Base-by-base conservation (phyloP, 306 rosid species). In the Glycine latifolia region DNA sequence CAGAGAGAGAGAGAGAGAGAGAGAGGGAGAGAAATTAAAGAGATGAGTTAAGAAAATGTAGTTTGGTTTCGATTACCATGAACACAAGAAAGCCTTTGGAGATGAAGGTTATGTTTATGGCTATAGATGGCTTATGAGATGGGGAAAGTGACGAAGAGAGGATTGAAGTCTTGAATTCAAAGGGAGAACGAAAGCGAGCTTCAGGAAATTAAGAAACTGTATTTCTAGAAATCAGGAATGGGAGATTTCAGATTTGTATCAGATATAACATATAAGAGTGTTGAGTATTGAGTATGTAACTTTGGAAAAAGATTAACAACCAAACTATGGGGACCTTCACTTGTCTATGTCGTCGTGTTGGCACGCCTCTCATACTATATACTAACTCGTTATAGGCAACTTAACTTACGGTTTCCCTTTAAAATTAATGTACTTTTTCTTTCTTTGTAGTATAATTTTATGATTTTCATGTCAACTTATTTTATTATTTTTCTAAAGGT, bases 311-410 rank as follows among this genome's bases (percentile, higher is more conserved):
- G 67, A 84, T 26, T 26, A 26, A 26, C 31, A 84, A 88, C 90
- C 90, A 86, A 77, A 82, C 87, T 4, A 50, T 81, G 81, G 88
- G 71, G 80, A 58, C 83, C 80, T 88, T 79, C 53, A 73, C 85
- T 88, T 56, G 81, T 90, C 77, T 73, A 85, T 85, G 80, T 90
- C 91, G 91, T 91, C 97, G 95, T 94, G 97, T 83, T 84, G 77
- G 97, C 94, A 92, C 97, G 97, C 94, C 47, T 88, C 67, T 41
- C 61, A 1, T 14, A 4, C 26, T 11, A 17, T 37, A 41, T 41
- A 26, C 31, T 26, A 26, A 26, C 31, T 26, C 1, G 31, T 26
- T 26, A 26, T 26, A 26, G 31, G 2, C 31, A 61, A 65, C 5
- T 78, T 44, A 56, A 66, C 35, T 48, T 84, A 66, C 53, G 47